These are phyloP conservation scores for Stereum hirsutum DNA, from an alignment of 1,284 basidiomycete species.

Conservation along the genomic window DNA sequence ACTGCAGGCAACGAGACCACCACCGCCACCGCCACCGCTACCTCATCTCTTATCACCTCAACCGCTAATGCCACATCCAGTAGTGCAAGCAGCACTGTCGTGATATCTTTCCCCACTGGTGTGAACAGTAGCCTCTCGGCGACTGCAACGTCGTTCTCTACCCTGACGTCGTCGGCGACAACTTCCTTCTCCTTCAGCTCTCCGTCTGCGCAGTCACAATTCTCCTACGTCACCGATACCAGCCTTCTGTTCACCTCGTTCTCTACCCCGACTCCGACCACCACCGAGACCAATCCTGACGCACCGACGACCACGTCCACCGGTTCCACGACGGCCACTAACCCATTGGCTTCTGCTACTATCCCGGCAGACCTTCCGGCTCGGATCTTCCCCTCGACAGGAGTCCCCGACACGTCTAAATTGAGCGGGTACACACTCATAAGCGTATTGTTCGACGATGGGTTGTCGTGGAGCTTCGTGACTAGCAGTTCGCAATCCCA, in stretches of 20 bases:
- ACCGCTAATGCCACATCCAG: not conserved
- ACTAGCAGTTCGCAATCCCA: constrained; percentile 33
- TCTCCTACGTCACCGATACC: constrained; percentile 29
- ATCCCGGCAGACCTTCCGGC: constrained; percentile 37
- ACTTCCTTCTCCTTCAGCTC: constrained; percentile 9
- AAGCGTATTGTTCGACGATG: constrained; percentile 45
- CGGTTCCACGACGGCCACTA: constrained; percentile 13
- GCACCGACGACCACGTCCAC: constrained; percentile 33
- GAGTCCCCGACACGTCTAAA: constrained; percentile 19
- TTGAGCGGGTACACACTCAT: constrained; percentile 41
- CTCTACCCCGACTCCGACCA: constrained; percentile 17
- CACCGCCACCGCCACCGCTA: not conserved
- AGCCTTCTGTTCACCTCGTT: constrained; percentile 37
- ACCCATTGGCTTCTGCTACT: constrained; percentile 23
- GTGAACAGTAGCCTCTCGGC: constrained; percentile 6
- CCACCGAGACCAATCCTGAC: constrained; percentile 38
- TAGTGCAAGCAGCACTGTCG: not conserved
- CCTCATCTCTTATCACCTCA: not conserved
- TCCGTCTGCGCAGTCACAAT: constrained; percentile 13
- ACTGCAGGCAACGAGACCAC: not conserved
- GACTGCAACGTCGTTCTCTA: constrained; percentile 17
- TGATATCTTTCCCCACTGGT: constrained; percentile 11
- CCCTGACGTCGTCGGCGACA: constrained; percentile 5
- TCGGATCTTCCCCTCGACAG: constrained; percentile 42
- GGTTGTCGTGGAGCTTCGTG: constrained; percentile 59